Evolutionary conservation across 192 early-diverging fungal genomes (phyloP).

Genomic region (Radiomyces spectabilis): DNA sequence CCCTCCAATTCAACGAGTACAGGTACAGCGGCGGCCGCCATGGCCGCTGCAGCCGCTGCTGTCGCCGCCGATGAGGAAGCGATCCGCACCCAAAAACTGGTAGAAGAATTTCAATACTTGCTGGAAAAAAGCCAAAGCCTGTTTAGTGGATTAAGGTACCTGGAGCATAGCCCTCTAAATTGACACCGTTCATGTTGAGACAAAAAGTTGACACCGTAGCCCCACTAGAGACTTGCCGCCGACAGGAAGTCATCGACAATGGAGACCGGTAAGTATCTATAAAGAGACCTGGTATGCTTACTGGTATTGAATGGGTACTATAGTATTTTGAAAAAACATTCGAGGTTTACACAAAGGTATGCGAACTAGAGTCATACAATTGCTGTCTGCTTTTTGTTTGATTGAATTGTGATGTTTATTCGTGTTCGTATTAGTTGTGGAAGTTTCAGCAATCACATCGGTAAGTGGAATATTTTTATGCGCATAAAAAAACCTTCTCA

Average conservation of each 20-base stretch:
- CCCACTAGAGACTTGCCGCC: conserved; percentile 71
- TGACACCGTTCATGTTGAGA: not conserved
- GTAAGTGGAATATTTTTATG: conserved; percentile 22
- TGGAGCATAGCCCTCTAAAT: too few species aligned
- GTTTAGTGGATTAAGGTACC: conserved; percentile 89
- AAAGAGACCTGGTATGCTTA: not conserved
- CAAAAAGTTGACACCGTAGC: not conserved
- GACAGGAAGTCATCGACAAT: conserved; percentile 68
- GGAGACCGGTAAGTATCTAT: conserved; percentile 34
- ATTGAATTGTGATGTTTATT: not conserved
- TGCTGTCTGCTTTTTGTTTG: not conserved
- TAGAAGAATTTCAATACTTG: conserved; percentile 89
- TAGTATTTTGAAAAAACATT: conserved; percentile 95
- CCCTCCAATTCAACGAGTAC: too few species aligned
- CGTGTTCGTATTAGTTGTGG: conserved; percentile 58
- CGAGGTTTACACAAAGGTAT: conserved; percentile 87
- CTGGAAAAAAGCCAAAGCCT: conserved; percentile 96
- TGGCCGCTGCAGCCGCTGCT: not conserved
- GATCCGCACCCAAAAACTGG: conserved; percentile 41
- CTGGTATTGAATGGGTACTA: not conserved
- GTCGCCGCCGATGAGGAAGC: conserved; percentile 12
- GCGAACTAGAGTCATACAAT: too few species aligned
- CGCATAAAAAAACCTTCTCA: not conserved
- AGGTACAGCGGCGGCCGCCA: not conserved
- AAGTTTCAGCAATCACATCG: conserved; percentile 91